Base-by-base conservation (phyloP, 106 monocot species). In the Apostasia ramifera region DNA sequence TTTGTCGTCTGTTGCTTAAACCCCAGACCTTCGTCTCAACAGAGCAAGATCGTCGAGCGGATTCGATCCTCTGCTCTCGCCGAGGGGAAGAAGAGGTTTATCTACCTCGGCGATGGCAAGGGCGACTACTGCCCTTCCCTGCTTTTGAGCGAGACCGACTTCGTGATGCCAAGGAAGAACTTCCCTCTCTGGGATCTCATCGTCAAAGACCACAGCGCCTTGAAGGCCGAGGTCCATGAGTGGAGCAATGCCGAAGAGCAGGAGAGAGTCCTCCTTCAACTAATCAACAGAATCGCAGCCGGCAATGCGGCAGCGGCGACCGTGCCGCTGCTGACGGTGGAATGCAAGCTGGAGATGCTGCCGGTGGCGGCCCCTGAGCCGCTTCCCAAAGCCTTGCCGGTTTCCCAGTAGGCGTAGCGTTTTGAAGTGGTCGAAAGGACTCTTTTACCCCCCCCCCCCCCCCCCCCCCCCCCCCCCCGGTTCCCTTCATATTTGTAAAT, bases 41-140 rank as follows among this genome's bases (percentile, higher is more conserved):
- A 87, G 87, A 72, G 88, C 59, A 52, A 66, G 13, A 77, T 89
- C 65, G 40, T 85, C 2, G 88, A 85, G 59, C 53, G 77, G 55
- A 89, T 89, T 40, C 66, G 50, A 63, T 56, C 15, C 12, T 54
- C 58, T 0, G 67, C 48, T 1, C 4, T 2, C 1, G 48, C 51
- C 0, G 72, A 69, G 39, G 82, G 74, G 56, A 85, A 85, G 74
- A 83, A 72, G 71, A 76, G 60, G 58, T 53, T 85, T n/a, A 75
- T 89, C 40, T 89, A 89, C 80, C 63, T 89, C 3, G 89, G 89
- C 15, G 89, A 89, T 48, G 89, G 89, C 2, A 85, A 77, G 14
- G 89, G 89, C 0, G 89, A 89, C 59, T 89, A 82, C 80, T 89
- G 89, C 69, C 85, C 89, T 0, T 77, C 77, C 11, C 71, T 85